Conservation (phyloP, 768 basidiomycete genomes). For the Boletus speciosus region DNA sequence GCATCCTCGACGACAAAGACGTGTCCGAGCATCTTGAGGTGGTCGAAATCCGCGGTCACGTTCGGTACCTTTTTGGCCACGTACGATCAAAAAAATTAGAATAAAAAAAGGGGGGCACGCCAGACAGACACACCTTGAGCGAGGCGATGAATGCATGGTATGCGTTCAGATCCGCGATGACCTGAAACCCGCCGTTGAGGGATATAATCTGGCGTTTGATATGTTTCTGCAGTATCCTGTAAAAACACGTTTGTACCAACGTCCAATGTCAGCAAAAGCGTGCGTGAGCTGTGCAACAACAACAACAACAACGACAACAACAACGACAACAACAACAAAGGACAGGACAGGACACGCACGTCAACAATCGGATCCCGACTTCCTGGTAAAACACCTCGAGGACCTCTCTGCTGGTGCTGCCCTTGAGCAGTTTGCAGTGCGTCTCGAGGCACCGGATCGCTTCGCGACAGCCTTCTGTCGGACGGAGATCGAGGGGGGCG, state of each 20-base stretch:
- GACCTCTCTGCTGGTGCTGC: conserved; percentile 93
- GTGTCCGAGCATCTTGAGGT: conserved; percentile 96
- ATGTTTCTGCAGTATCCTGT: conserved; percentile 82
- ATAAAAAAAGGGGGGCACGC: too few relatives aligned
- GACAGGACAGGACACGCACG: conserved; percentile 43
- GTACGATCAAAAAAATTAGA: neutral
- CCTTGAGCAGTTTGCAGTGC: conserved; percentile 89
- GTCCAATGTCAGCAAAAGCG: too few relatives aligned
- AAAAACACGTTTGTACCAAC: too few relatives aligned
- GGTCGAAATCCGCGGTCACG: conserved; percentile 87
- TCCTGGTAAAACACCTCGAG: conserved; percentile 98
- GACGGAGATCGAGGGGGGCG: conserved; percentile 71
- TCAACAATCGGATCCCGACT: conserved; percentile 85
- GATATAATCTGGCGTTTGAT: conserved; percentile 98
- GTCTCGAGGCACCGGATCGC: conserved; percentile 84
- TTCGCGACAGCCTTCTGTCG: conserved; percentile 85
- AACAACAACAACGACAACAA: too few relatives aligned
- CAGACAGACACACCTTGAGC: conserved; percentile 56
- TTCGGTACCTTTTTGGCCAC: conserved; percentile 50
- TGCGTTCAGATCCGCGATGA: conserved; percentile 93
- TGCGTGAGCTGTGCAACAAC: too few relatives aligned
- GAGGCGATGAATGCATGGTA: conserved; percentile 88
- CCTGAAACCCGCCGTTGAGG: conserved; percentile 87
- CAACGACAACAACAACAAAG: too few relatives aligned
- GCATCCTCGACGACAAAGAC: conserved; percentile 95